phyloP scores from a whole-genome alignment of 2,329 filamentous ascomycete species.

The Aspergillus aculeatinus region DNA sequence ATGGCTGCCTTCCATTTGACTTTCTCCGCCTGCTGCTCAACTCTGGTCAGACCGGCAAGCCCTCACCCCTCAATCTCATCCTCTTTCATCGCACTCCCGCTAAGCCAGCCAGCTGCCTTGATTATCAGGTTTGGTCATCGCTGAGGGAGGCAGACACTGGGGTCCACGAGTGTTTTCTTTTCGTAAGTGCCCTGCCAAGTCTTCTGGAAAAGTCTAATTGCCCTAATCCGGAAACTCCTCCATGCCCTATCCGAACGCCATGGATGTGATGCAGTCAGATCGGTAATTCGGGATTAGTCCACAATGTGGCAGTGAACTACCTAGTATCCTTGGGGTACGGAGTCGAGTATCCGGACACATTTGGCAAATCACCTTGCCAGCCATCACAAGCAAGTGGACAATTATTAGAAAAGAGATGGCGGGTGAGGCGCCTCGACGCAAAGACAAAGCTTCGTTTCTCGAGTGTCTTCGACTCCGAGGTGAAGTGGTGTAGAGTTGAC shows the following conservation, averaged over 20 bases:
- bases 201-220: conserved; percentile 10
- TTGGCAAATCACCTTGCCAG: neutral
- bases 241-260: neutral
- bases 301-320: conserved; percentile 5
- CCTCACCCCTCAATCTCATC: neutral
- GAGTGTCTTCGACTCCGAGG: too few relatives aligned
- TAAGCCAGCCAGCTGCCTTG: neutral
- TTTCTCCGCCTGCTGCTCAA: neutral
- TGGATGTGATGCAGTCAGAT: neutral
- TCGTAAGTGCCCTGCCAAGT: neutral
- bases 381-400: neutral
- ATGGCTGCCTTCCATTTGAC: neutral
- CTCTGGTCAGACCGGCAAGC: too few relatives aligned
- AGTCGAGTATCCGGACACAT: neutral
- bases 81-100: neutral
- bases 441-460: too few relatives aligned
- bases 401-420: neutral
- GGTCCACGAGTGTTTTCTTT: too few relatives aligned
- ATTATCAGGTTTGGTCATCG: neutral
- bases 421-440: too few relatives aligned
- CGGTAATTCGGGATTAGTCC: neutral
- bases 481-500: too few relatives aligned
- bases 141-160: neutral
- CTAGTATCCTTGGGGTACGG: neutral
- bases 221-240: neutral